phyloP scores from a whole-genome alignment of 768 basidiomycete genomes.

The Suillus placidus region DNA sequence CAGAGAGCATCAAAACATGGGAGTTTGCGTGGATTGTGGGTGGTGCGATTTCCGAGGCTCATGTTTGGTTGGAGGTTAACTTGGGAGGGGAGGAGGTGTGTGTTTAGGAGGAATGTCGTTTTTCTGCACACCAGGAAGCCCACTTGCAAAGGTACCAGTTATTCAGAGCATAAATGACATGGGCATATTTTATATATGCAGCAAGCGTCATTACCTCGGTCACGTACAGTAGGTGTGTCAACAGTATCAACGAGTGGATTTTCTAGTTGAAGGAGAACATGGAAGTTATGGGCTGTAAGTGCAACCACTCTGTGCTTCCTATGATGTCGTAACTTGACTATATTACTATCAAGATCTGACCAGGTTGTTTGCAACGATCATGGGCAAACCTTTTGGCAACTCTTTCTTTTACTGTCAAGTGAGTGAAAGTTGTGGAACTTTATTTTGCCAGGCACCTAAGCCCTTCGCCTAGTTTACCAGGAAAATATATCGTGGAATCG shows the following conservation, averaged over 20 bases:
- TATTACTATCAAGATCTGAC: constrained; percentile 16
- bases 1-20: not conserved
- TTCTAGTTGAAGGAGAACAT: constrained; percentile 51
- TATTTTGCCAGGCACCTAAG: too few species aligned
- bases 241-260: constrained; percentile 49
- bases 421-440: too few species aligned
- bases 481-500: too few species aligned
- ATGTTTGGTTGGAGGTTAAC: constrained; percentile 14
- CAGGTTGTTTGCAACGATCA: constrained; percentile 12
- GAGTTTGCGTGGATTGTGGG: constrained; percentile 50
- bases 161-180: too few species aligned
- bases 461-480: too few species aligned
- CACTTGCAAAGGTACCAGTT: too few species aligned
- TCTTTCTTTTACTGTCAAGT: too few species aligned
- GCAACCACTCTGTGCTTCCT: not conserved
- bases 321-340: not conserved
- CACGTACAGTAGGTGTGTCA: constrained; percentile 48
- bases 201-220: constrained; percentile 49
- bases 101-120: not conserved
- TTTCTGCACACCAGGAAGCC: too few species aligned
- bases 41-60: constrained; percentile 31
- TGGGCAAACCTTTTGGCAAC: too few species aligned
- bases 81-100: not conserved
- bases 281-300: constrained; percentile 46
- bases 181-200: constrained; percentile 29